phyloP scores from a whole-genome alignment of 345 rosid species.

The Punica granatum region DNA sequence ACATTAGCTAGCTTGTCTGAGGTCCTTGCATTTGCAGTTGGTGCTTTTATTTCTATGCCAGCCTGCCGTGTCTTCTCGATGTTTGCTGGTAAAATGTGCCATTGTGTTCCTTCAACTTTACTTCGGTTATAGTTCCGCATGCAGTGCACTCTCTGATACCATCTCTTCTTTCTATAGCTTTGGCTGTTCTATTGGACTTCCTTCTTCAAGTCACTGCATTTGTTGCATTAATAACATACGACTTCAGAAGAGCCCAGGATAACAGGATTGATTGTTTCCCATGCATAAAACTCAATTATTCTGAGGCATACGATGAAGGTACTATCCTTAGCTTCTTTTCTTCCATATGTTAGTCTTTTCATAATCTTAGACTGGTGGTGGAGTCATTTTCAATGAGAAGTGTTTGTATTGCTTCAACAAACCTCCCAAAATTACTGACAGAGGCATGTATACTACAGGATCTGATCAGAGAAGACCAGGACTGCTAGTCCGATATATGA shows the following conservation, averaged over 20 bases:
- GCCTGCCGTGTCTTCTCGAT: slow-evolving; percentile 97
- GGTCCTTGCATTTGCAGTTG: slow-evolving; percentile 93
- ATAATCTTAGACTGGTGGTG: slow-evolving; percentile 3
- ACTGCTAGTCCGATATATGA: slow-evolving; percentile 45
- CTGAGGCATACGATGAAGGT: slow-evolving; percentile 33
- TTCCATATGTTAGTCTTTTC: background rate
- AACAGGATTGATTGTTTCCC: slow-evolving; percentile 57
- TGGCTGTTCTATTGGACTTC: slow-evolving; percentile 58
- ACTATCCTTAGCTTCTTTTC: background rate
- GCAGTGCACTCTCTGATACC: background rate
- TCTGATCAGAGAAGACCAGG: slow-evolving; percentile 23
- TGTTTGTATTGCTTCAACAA: background rate
- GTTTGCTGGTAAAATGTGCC: slow-evolving; percentile 68
- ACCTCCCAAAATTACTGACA: background rate
- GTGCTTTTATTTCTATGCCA: slow-evolving; percentile 93
- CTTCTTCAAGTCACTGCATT: slow-evolving; percentile 60
- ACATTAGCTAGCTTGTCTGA: slow-evolving; percentile 96
- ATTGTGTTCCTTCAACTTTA: background rate
- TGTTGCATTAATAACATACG: slow-evolving; percentile 50
- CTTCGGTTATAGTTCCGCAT: slow-evolving; percentile 2
- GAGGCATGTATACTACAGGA: background rate
- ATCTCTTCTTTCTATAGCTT: slow-evolving; percentile 23
- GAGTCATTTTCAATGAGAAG: background rate
- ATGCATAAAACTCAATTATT: slow-evolving; percentile 26
- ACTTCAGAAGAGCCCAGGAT: slow-evolving; percentile 42